phyloP scores from a whole-genome alignment of 208 protist genomes.

The Leishmania gerbilli region DNA sequence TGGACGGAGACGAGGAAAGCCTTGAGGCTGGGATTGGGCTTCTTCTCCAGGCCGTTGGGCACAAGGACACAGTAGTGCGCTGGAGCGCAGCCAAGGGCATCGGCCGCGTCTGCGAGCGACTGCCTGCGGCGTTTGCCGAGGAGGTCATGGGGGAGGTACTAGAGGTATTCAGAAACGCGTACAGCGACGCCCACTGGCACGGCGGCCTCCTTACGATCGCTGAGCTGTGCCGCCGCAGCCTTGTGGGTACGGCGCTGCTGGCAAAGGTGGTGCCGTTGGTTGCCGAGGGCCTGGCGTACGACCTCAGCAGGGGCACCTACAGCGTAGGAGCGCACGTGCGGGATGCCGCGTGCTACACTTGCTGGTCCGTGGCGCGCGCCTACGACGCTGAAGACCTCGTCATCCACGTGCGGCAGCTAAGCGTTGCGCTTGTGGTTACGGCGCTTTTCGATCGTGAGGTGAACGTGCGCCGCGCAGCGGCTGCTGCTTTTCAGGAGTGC shows the following conservation, averaged over 20 bases:
- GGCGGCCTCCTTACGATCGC: slow-evolving; percentile 96
- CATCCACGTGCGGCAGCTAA: slow-evolving; percentile 78
- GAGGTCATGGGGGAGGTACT: slow-evolving; percentile 91
- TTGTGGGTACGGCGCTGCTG: slow-evolving; percentile 89
- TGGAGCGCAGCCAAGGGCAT: slow-evolving; percentile 98
- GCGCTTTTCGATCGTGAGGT: slow-evolving; percentile 93
- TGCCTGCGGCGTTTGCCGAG: slow-evolving; percentile 87
- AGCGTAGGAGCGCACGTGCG: slow-evolving; percentile 97
- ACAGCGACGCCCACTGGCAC: slow-evolving; percentile 93
- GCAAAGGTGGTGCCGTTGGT: slow-evolving; percentile 74
- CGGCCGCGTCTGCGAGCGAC: slow-evolving; percentile 92
- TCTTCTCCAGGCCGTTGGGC: slow-evolving; percentile 68
- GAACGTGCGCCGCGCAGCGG: slow-evolving; percentile 91
- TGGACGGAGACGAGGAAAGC: slow-evolving; percentile 66
- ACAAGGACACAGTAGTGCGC: slow-evolving; percentile 95
- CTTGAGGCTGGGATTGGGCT: slow-evolving; percentile 80
- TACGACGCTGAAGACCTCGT: slow-evolving; percentile 93
- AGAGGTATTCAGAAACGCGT: slow-evolving; percentile 61
- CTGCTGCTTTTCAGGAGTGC: slow-evolving; percentile 94
- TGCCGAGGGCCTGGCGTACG: slow-evolving; percentile 89
- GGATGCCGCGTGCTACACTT: slow-evolving; percentile 98
- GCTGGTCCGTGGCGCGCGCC: slow-evolving; percentile 98
- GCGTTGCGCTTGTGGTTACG: slow-evolving; percentile 73
- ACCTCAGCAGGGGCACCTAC: slow-evolving; percentile 94
- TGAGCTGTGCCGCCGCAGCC: slow-evolving; percentile 95